Evolutionary conservation across 2,329 filamentous ascomycete genomes (phyloP), one percentile per base, ranked within the genome.

Genomic region (Epichloe uncinata): DNA sequence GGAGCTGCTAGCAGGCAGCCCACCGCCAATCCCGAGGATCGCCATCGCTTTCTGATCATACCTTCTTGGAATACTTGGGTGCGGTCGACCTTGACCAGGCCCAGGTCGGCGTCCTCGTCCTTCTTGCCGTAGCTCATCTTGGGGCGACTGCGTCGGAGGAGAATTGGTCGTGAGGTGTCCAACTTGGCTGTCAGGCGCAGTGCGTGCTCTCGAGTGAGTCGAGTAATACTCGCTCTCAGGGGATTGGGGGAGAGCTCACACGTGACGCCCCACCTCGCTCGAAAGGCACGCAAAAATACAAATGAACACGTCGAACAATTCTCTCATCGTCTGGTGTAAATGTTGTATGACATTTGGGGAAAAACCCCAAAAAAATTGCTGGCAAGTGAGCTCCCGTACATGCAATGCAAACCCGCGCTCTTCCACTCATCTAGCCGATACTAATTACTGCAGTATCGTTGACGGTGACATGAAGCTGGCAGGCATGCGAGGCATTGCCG

Each of bases 51-150:
- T 35, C 20, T 37, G 11, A 20, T 36, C 74, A 65, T 71, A 96
- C 93, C 93, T 84, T 98, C 93, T 75, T 97, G 93, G 70, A 97
- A 97, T 57, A 98, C 93, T 61, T 91, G 89, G 51, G 91, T 96
- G 64, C 94, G 85, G 74, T 98, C 93, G 63, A 97, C 88, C 79
- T 91, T 95, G 77, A 97, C 85, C 74, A 97, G 79, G 66, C 86
- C 84, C 67, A 84, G 81, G 67, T 96, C 91, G 66, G 84, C 87
- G 75, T 98, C 93, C 78, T 97, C 93, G 71, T 98, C 91, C 78
- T 95, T 97, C 76, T 98, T 98, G 76, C 91, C 84, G 80, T 93
- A 95, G 73, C 85, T 93, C 90, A 95, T 95, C 65, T 60, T 81
- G 73, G 71, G 72, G 72, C 70, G 63, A 61, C 60, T 62, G 59